A percentile compares a stretch with the other conserved stretches of the same genome.
phyloP scores from a whole-genome alignment of 2,329 filamentous ascomycete genomes.

The Microdochium bolleyi region DNA sequence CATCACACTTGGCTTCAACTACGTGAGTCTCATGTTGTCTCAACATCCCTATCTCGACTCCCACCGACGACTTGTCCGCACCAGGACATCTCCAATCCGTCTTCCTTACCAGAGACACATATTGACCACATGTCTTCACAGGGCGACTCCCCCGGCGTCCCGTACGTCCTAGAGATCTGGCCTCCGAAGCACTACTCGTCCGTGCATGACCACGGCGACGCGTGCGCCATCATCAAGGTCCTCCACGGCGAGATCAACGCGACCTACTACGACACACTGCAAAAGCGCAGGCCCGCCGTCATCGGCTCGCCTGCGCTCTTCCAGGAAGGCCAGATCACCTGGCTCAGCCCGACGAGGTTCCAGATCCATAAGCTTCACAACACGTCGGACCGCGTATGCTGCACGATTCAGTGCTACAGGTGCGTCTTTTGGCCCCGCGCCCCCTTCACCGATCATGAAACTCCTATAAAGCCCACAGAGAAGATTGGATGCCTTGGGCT shows the following conservation, averaged over 20 bases:
- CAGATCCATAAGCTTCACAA: not conserved
- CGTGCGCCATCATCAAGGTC: not conserved
- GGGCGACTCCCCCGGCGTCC: not conserved
- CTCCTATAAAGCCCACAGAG: too few species aligned
- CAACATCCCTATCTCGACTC: too few species aligned
- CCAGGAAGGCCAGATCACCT: not conserved
- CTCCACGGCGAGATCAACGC: not conserved
- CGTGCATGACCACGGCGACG: not conserved
- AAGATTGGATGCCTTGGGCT: too few species aligned
- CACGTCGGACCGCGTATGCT: too few species aligned
- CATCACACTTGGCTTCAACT: too few species aligned
- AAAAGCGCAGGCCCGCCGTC: not conserved
- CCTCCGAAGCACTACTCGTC: not conserved
- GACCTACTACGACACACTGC: not conserved
- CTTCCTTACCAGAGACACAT: too few species aligned
- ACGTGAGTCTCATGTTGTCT: too few species aligned
- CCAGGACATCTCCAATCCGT: too few species aligned
- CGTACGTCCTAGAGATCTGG: not conserved
- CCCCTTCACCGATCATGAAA: too few species aligned
- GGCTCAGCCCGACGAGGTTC: not conserved
- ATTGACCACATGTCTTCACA: too few species aligned
- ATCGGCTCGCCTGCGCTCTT: not conserved
- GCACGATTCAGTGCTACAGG: not conserved
- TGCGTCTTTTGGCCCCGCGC: too few species aligned
- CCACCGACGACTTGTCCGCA: too few species aligned